Base-by-base conservation (phyloP, 2,329 filamentous ascomycete genomes). In the Chaetomiaceae sp. region DNA sequence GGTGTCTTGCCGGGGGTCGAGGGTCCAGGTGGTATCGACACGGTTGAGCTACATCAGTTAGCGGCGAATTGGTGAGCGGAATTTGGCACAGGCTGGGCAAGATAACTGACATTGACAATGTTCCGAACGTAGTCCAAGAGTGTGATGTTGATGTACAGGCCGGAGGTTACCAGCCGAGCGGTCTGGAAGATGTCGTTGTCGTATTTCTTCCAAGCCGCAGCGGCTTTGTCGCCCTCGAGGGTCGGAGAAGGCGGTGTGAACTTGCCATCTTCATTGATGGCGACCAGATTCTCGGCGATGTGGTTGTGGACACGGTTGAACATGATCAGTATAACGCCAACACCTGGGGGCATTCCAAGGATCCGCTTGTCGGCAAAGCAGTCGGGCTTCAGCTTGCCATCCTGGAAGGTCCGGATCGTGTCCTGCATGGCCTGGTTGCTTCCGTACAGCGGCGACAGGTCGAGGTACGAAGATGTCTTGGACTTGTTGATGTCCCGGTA, bases 271-370 rank as follows among this genome's bases (percentile, higher is more conserved):
- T 96, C 91, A 61, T 96, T 96, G 68, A 96, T 92, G n/a, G 77
- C 71, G 0, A 87, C 87, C 16, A 96, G 73, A 54, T 92, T 86
- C 48, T 83, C 79, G 1, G 87, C 90, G 0, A 90, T 81, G 57
- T 93, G 78, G 68, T 97, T 96, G 69, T 96, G 92, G 69, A 95
- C 95, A 20, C 83, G 79, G 61, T 85, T 86, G 69, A 89, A 85
- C 86, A 90, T 89, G 66, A 91, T 77, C 23, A 91, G 69, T 3
- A 91, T 62, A 4, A 87, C 82, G 50, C 81, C 78, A 4, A 87
- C 85, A 12, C 86, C 85, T 0, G 87, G 84, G 0, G 87, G 87
- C 61, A 87, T 84, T 9, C 81, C 84, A 20, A 85, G 68, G 2
- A 90, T 70, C 48, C 87, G 77, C 66, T 83, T 82, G 62, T 89